phyloP scores from a whole-genome alignment of 2,329 filamentous ascomycete species.

The Phyllosticta ampelicida region DNA sequence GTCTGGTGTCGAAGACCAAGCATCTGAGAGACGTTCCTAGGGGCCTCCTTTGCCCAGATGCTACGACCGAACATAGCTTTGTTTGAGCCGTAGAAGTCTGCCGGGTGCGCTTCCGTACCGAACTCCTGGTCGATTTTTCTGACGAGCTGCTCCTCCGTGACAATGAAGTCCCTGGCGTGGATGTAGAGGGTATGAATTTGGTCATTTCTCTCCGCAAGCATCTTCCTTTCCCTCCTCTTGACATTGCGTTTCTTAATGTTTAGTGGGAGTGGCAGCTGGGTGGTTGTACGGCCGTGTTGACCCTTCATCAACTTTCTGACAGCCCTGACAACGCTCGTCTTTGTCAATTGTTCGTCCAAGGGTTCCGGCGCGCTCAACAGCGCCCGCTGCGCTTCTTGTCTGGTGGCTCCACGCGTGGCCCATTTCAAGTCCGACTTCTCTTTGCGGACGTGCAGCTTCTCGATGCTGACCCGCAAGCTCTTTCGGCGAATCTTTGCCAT shows the following conservation, averaged over 20 bases:
- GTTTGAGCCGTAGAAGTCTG: conserved; percentile 26
- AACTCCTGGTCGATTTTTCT: conserved; percentile 67
- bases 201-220: conserved; percentile 53
- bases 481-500: conserved; percentile 62
- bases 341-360: conserved; percentile 67
- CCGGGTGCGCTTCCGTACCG: conserved; percentile 42
- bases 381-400: conserved; percentile 38
- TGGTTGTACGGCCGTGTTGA: conserved; percentile 11
- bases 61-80: conserved; percentile 21
- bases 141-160: conserved; percentile 66
- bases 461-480: conserved; percentile 62
- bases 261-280: too few relatives aligned
- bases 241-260: conserved; percentile 27
- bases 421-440: conserved; percentile 17
- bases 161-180: conserved; percentile 78
- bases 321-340: conserved; percentile 44
- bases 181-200: conserved; percentile 81
- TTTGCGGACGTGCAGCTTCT: conserved; percentile 49
- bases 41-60: conserved; percentile 22
- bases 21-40: conserved; percentile 24
- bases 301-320: conserved; percentile 19
- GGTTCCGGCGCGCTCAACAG: conserved; percentile 54
- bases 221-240: conserved; percentile 24
- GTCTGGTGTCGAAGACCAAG: conserved; percentile 30
- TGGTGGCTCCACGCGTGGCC: conserved; percentile 16